Percentiles rank a stretch among this genome's conserved stretches.
These are phyloP conservation scores for Vararia minispora DNA, from an alignment of 768 basidiomycete species.

Conservation along the genomic window DNA sequence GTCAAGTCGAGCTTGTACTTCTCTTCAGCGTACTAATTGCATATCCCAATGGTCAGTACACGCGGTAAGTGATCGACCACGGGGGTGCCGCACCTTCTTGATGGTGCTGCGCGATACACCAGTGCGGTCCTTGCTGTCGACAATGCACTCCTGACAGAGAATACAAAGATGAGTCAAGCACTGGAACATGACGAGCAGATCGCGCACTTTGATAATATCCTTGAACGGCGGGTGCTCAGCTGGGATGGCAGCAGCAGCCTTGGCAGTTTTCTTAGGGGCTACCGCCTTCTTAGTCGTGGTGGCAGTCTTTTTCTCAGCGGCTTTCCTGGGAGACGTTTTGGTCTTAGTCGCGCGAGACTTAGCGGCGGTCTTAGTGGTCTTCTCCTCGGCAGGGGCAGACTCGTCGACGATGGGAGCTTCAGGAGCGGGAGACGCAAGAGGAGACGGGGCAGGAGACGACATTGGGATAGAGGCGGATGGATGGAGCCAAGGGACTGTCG, in stretches of 20 bases:
- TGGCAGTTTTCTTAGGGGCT: constrained; percentile 5
- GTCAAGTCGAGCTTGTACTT: constrained; percentile 40
- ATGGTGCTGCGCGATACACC: constrained; percentile 71
- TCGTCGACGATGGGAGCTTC: constrained; percentile 1
- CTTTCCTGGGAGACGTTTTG: constrained; percentile 13
- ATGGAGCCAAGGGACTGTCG: neutral
- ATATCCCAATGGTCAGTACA: neutral
- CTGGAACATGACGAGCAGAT: neutral
- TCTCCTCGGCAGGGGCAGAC: constrained; percentile 10
- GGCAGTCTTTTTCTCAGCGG: constrained; percentile 7
- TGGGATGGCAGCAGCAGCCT: constrained; percentile 11
- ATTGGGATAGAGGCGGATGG: constrained; percentile 1
- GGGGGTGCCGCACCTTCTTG: constrained; percentile 36
- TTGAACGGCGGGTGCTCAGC: constrained; percentile 25
- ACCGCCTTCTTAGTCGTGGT: constrained; percentile 10
- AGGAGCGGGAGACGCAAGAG: constrained; percentile 8
- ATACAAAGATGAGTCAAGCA: neutral
- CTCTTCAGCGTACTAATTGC: constrained; percentile 38
- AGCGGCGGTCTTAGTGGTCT: constrained; percentile 6
- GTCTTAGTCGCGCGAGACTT: constrained; percentile 10
- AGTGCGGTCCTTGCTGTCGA: constrained; percentile 49
- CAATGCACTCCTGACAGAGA: constrained; percentile 56
- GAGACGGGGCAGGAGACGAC: constrained; percentile 11
- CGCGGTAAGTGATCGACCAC: neutral
- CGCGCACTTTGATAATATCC: constrained; percentile 26